Conservation (phyloP, 306 rosid species). For the Prosopis cineraria region DNA sequence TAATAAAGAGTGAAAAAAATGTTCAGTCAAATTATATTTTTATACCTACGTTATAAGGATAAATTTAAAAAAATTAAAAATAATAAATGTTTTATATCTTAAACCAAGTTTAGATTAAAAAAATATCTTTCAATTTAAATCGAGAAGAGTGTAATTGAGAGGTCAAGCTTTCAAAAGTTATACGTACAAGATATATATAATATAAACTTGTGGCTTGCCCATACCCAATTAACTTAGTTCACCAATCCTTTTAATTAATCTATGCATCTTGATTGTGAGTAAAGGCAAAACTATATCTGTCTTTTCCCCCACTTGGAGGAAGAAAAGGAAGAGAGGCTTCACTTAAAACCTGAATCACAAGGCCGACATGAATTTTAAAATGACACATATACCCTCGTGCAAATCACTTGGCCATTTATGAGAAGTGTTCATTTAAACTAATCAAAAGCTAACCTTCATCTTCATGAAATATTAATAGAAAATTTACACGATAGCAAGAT, state of each 20-base stretch:
- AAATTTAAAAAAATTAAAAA: too few relatives aligned
- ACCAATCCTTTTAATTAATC: neutral
- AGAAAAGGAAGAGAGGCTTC: neutral
- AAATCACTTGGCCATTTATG: neutral
- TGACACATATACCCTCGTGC: neutral
- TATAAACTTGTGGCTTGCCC: too few relatives aligned
- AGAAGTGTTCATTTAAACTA: neutral
- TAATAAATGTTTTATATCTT: too few relatives aligned
- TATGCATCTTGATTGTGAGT: neutral
- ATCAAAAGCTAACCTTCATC: neutral
- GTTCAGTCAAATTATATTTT: too few relatives aligned
- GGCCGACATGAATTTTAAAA: slow-evolving; percentile 3
- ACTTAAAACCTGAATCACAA: neutral
- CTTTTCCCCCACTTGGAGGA: too few relatives aligned
- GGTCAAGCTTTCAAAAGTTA: neutral
- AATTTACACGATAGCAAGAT: neutral
- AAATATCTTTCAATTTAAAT: too few relatives aligned
- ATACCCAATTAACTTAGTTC: too few relatives aligned
- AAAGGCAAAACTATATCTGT: neutral
- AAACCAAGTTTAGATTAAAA: too few relatives aligned
- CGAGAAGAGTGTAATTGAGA: too few relatives aligned
- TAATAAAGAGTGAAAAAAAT: too few relatives aligned
- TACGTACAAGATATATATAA: too few relatives aligned
- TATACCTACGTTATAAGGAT: too few relatives aligned
- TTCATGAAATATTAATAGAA: neutral